Evolutionary conservation across 805 yeast genomes (phyloP), one percentile per base, ranked within the genome.

Genomic region (Yarrowia phangngaensis): DNA sequence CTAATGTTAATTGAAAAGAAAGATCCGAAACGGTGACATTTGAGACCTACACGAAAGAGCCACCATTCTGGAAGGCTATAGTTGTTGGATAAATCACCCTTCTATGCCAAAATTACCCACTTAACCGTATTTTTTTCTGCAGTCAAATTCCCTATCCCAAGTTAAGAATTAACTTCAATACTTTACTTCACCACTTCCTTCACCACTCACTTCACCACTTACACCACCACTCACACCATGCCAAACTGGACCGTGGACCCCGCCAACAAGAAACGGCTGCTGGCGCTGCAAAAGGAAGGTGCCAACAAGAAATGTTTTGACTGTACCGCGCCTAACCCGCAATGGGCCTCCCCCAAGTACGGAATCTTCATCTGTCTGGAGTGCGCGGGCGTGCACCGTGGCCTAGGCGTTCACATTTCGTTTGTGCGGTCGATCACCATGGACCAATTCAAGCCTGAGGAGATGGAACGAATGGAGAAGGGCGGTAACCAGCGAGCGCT

Each of bases 291-390:
- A 62, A 87, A 87, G 63, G 71, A 72, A 36, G 95, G 90, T 20
- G 82, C 72, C 11, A 87, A 88, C 71, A 87, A 83, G 69, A 81
- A 78, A 64, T 92, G 98, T 67, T 83, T 87, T 65, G 98, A 92
- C 65, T 92, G 98, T 67, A 74, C 71, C 28, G 95, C 97, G 1
- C 95, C 95, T 52, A 90, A 89, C 64, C 98, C 98, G 8, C 98
- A 92, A 66, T 92, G 98, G 98, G 97, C 97, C 2, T 87, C 96
- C 11, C 97, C 97, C 27, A 92, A 92, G 66, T 88, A 90, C 68
- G 98, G 98, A 53, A 84, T 92, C 53, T 92, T 89, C 67, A 90
- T 92, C 62, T 92, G 98, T 67, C 75, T 92, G 30, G 99, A 92
- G 64, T 92, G 98, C 71, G 98, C 98, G 14, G 99, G 99, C 35